Evolutionary conservation across 75 land plant species (phyloP), one percentile per base, ranked within the genome.

Genomic region (Picea sitchensis): DNA sequence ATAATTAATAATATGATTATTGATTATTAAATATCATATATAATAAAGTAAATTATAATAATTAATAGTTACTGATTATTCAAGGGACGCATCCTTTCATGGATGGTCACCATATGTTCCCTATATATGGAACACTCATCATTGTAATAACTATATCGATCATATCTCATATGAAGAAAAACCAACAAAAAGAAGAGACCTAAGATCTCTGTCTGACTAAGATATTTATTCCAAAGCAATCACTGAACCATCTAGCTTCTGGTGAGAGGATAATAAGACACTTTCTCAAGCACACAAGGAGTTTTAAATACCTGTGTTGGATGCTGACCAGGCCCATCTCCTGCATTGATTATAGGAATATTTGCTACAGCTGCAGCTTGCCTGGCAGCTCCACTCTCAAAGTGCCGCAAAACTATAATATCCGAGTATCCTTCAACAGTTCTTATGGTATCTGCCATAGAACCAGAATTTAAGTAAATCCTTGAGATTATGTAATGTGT

Each of bases 321-420:
- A 82, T 97, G 99, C 79, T 97, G 93, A 18, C 98, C 98, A 79
- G 98, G 99, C 21, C 98, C 98, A 92, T 97, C 99, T 11, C 98
- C 99, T 54, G 98, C 99, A 87, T 97, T 97, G 13, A 95, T 97
- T 30, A 97, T 82, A 77, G 99, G 99, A 76, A 97, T 91, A 26
- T 76, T 78, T 26, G 98, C 91, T 11, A 88, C 90, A 9, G 78
- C 83, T 32, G 98, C 98, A 23, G 98, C 98, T 83, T 83, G 85
- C 83, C 60, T 93, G 14, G 98, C 98, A 81, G 99, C 92, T 65
- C 99, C 98, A 84, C 94, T 93, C 76, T 97, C 99, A 86, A 97
- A 97, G 68, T 97, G 99, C 68, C 98, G 89, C 88, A 97, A 78
- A 18, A 97, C 99, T 78, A 97, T 97, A 21, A 97, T 90, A 86